phyloP scores from a whole-genome alignment of 176 grass and related monocot genomes.

The Aegilops bicornis region DNA sequence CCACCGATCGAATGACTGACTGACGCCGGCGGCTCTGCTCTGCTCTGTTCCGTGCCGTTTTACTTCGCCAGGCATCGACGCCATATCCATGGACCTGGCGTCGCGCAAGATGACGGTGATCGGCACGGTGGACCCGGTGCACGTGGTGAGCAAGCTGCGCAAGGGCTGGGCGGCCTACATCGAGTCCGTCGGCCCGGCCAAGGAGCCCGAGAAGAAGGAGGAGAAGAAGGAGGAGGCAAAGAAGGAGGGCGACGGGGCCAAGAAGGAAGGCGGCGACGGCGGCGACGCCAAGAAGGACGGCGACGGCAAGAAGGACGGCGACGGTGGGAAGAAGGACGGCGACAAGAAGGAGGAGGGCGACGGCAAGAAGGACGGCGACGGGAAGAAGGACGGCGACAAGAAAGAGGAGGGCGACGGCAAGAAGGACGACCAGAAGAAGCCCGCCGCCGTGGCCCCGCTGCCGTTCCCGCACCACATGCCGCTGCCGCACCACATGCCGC shows the following conservation, averaged over 20 bases:
- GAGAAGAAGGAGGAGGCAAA: conserved; percentile 24
- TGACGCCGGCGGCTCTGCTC: neutral
- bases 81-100: conserved; percentile 62
- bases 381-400: neutral
- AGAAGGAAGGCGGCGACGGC: neutral
- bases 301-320: neutral
- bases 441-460: neutral
- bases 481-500: neutral
- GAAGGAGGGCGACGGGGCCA: neutral
- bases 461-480: neutral
- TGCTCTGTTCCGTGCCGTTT: neutral
- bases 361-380: neutral
- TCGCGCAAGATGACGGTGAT: conserved; percentile 81
- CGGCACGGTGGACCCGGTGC: conserved; percentile 67
- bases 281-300: neutral
- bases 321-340: neutral
- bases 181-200: conserved; percentile 61
- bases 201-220: conserved; percentile 59
- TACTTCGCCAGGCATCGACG: conserved; percentile 61
- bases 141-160: conserved; percentile 77
- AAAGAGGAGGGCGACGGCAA: too few species aligned
- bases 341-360: neutral
- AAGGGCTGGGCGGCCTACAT: conserved; percentile 60
- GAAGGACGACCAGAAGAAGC: conserved; percentile 14
- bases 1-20: neutral